Base-by-base conservation (phyloP, 2,329 filamentous ascomycete genomes). In the Clonostachys chloroleuca region DNA sequence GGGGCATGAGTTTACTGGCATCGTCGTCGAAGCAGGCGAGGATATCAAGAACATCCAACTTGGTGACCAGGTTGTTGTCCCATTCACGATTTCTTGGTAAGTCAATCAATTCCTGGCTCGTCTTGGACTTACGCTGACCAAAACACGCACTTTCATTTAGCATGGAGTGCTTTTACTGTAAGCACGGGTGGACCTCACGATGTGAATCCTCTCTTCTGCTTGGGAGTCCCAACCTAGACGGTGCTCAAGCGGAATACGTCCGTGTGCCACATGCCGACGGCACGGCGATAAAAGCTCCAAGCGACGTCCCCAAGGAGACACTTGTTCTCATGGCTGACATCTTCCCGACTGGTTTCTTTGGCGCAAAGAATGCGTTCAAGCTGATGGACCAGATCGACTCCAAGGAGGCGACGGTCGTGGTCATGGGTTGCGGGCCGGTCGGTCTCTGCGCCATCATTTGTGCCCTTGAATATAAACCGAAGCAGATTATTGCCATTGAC, bases 261-360 rank as follows among this genome's bases (percentile, higher is more conserved):
- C 83, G 89, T 34, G 79, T 95, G 13, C 92, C 92, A 1, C 71
- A 86, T 47, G 91, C 91, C 12, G 90, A 49, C 34, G 37, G 34
- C 5, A 48, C 47, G 8, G 47, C 45, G 30, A 41, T 49, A 17
- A 47, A 47, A 33, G 47, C 47, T 9, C 50, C 50, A 10, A n/a
- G 14, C 4, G 17, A 7, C 7, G 17, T 39, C 36, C 14, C 17
- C 39, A 85, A 92, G 54, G 79, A 87, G 53, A 83, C 83, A 35
- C 74, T 95, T 43, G 83, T 95, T 7, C 77, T 96, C 24, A 95
- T 96, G 91, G 90, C 89, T 14, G 91, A 96, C 61, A 95, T 96
- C 58, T 95, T 94, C 66, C 91, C 91, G 2, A 89, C 85, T 0
- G 88, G 92, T 8, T 95, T 83, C 68, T 95, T 92, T 56, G 91